Conservation (phyloP, 257 asterid species). For the Capsicum baccatum region DNA sequence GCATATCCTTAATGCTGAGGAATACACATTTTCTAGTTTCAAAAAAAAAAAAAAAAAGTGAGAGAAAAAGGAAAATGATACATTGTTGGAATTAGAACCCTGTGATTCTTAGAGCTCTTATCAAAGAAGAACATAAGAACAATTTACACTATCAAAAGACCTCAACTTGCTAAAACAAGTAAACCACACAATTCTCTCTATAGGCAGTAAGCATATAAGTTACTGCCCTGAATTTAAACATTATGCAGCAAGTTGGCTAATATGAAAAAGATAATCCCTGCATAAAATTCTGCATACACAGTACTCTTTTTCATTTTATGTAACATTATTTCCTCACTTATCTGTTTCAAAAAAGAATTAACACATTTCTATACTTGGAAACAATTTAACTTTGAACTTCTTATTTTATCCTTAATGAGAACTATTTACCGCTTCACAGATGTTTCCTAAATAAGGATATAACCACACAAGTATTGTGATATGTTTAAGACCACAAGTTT, state of each 20-base stretch:
- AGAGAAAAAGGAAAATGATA: too few species aligned
- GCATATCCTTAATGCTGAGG: too few species aligned
- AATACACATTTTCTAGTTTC: too few species aligned
- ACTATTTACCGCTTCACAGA: not conserved
- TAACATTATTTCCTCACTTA: not conserved
- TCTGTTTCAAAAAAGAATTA: not conserved
- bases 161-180: conserved; percentile 9
- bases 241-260: not conserved
- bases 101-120: not conserved
- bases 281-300: not conserved
- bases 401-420: conserved; percentile 1
- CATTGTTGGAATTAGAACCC: too few species aligned
- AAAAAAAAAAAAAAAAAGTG: too few species aligned
- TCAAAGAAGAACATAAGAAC: conserved; percentile 23
- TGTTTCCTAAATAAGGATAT: not conserved
- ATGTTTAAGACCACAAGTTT: not conserved
- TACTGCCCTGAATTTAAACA: not conserved
- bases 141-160: not conserved
- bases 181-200: not conserved
- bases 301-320: not conserved
- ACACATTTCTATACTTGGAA: not conserved
- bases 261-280: not conserved
- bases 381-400: not conserved
- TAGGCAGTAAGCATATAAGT: not conserved
- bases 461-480: not conserved